Percentiles rank a stretch among this genome's conserved stretches.
phyloP scores from a whole-genome alignment of 108 stramenopile species.

The Schizochytrium sp. region DNA sequence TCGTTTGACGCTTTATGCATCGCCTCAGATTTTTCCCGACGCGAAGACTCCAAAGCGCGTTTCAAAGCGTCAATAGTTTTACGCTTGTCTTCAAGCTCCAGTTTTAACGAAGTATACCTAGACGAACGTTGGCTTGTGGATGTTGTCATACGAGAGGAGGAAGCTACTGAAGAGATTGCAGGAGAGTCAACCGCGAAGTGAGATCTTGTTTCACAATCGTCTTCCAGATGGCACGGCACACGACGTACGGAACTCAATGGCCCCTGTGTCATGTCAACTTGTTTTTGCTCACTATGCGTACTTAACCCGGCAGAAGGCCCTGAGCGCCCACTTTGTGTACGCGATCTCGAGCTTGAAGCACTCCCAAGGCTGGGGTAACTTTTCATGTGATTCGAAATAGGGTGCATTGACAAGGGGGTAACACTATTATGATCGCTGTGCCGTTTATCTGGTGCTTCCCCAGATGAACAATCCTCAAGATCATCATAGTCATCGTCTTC shows the following conservation, averaged over 20 bases:
- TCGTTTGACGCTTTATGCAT: not conserved
- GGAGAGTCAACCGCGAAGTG: constrained; percentile 41
- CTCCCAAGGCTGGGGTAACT: not conserved
- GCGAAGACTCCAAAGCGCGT: not conserved
- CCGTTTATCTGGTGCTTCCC: no score
- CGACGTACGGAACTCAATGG: not conserved
- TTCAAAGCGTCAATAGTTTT: constrained; percentile 53
- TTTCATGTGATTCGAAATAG: not conserved
- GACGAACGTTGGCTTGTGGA: not conserved
- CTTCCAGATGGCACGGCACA: not conserved
- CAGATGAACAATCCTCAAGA: not conserved
- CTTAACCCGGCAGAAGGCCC: no score
- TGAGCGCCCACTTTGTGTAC: no score
- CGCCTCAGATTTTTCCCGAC: not conserved
- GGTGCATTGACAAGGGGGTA: not conserved
- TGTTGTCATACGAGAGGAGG: constrained; percentile 12
- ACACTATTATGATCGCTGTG: no score
- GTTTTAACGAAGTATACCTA: constrained; percentile 30
- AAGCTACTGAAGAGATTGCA: not conserved
- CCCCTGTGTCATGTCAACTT: not conserved
- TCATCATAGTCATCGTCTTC: constrained; percentile 6
- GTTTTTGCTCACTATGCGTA: not conserved
- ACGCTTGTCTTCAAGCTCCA: constrained; percentile 43
- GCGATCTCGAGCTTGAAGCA: no score
- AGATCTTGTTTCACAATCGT: not conserved